Percentiles rank a stretch among this genome's conserved stretches.
Evolutionary conservation across 2,329 filamentous ascomycete genomes (phyloP).

Genomic region (Stemphylium lycopersici): DNA sequence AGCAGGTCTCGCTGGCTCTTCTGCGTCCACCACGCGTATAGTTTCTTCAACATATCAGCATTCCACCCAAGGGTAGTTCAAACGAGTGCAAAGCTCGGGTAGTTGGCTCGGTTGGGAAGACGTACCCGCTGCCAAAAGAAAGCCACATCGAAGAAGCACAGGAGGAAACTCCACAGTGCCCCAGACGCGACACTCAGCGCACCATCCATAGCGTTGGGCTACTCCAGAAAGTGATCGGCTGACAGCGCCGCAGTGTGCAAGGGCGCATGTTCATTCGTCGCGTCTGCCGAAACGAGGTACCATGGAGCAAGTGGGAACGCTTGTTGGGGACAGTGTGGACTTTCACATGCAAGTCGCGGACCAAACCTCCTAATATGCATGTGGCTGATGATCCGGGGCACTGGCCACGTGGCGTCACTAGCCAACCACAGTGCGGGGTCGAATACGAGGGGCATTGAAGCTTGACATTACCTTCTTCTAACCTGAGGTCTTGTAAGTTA

Average conservation of each 20-base stretch:
- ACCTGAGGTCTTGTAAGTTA: no score
- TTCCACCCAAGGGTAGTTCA: neutral
- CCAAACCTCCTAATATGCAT: conserved; percentile 11
- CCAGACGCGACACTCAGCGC: conserved; percentile 10
- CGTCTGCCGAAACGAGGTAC: conserved; percentile 23
- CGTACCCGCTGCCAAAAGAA: conserved; percentile 52
- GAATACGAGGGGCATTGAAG: neutral
- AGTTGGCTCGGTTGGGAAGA: conserved; percentile 7
- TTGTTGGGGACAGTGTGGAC: conserved; percentile 11
- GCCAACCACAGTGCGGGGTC: conserved; percentile 1
- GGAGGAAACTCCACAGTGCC: conserved; percentile 36
- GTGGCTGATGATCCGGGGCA: conserved; percentile 2
- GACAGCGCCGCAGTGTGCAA: conserved; percentile 21
- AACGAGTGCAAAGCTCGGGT: neutral
- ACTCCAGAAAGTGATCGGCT: conserved; percentile 19
- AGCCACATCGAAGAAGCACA: conserved; percentile 46
- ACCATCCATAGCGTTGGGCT: conserved; percentile 30
- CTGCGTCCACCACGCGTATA: conserved; percentile 69
- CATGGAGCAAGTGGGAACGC: conserved; percentile 22
- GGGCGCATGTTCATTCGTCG: conserved; percentile 37
- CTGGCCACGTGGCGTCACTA: conserved; percentile 16
- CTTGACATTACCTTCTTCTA: conserved; percentile 1
- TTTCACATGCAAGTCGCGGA: conserved; percentile 27
- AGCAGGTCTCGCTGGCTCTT: conserved; percentile 70
- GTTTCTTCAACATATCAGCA: conserved; percentile 61